Conservation (phyloP, 345 rosid genomes). For the Euphorbia lathyris region DNA sequence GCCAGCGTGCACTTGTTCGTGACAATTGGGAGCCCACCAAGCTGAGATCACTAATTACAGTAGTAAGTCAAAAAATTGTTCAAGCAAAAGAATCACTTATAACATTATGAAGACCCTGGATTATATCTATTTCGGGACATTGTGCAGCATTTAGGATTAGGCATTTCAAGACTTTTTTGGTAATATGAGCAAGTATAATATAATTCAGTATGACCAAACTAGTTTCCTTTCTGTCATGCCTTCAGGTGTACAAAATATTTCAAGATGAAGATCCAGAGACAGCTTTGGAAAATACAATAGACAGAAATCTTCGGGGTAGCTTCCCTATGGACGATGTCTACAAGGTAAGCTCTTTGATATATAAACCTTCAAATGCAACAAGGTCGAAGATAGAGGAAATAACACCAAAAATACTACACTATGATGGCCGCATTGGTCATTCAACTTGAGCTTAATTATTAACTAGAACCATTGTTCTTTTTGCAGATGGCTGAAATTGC, state of each 20-base stretch:
- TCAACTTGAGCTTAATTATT: not conserved
- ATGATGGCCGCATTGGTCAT: not conserved
- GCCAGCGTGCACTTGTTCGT: slow-evolving; percentile 52
- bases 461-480: not conserved
- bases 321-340: slow-evolving; percentile 45
- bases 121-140: not conserved
- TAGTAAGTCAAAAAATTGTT: slow-evolving; percentile 30
- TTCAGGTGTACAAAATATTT: slow-evolving; percentile 42
- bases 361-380: not conserved
- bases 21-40: slow-evolving; percentile 46
- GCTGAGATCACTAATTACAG: slow-evolving; percentile 44
- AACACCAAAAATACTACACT: not conserved
- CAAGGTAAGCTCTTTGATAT: slow-evolving; percentile 33
- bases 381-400: not conserved
- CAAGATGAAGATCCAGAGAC: slow-evolving; percentile 37
- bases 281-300: slow-evolving; percentile 42
- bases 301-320: slow-evolving; percentile 43
- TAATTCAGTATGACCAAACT: not conserved
- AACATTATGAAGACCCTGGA: not conserved
- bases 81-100: not conserved
- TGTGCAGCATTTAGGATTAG: not conserved
- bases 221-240: not conserved
- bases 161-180: not conserved
- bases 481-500: slow-evolving; percentile 57
- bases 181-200: not conserved